A percentile compares a stretch with the other conserved stretches of the same genome.
Evolutionary conservation across 2,329 filamentous ascomycete species (phyloP).

Genomic region (Neonectria punicea): DNA sequence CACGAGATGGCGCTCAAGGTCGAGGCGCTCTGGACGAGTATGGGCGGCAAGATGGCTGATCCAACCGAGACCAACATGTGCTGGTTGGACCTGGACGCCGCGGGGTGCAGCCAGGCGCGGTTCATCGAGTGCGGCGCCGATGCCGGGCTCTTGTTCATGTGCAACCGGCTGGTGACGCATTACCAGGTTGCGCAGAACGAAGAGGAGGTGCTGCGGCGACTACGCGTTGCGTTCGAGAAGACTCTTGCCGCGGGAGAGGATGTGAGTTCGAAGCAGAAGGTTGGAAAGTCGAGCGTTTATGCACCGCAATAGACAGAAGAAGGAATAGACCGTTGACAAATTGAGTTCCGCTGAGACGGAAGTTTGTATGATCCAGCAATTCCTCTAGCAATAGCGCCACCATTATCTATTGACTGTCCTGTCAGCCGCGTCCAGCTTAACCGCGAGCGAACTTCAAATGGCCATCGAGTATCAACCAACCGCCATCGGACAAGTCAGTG

Average conservation of each 20-base stretch:
- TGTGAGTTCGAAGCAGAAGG: conserved; percentile 21
- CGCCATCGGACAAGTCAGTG: not conserved
- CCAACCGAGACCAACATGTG: conserved; percentile 93
- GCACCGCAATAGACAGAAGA: conserved; percentile 26
- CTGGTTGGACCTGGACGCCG: conserved; percentile 78
- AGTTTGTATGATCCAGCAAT: not conserved
- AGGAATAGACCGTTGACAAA: not conserved
- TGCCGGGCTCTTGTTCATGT: conserved; percentile 55
- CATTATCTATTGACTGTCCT: not conserved
- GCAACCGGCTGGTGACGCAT: conserved; percentile 58
- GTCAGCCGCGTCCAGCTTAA: not conserved
- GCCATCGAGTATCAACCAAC: not conserved
- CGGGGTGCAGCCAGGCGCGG: conserved; percentile 55
- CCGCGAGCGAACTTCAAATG: too few species aligned
- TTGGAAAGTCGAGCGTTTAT: conserved; percentile 44
- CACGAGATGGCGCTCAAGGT: conserved; percentile 72
- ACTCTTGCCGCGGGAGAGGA: conserved; percentile 41
- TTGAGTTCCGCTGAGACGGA: not conserved
- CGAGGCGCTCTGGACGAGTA: conserved; percentile 75
- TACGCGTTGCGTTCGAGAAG: conserved; percentile 65
- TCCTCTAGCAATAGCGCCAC: not conserved
- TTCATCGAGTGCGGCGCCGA: conserved; percentile 54
- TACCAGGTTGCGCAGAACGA: conserved; percentile 71
- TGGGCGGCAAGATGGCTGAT: conserved; percentile 74
- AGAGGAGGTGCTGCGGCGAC: conserved; percentile 67